A percentile compares a stretch with the other conserved stretches of the same genome.
These are phyloP conservation scores for Castanopsis chinensis DNA, from an alignment of 306 rosid genomes.

Conservation along the genomic window DNA sequence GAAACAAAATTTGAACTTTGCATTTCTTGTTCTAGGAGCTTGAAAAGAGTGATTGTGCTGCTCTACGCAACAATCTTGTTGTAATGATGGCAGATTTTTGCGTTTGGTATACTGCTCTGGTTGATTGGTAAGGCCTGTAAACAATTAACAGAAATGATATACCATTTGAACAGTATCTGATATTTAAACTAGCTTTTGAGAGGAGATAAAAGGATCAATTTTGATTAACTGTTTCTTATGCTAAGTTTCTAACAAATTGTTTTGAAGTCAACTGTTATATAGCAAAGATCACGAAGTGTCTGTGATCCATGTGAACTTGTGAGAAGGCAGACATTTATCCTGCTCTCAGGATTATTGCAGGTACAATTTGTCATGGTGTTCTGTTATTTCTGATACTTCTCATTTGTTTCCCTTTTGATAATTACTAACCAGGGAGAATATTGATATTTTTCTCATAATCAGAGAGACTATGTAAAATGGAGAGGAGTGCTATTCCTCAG, in stretches of 20 bases:
- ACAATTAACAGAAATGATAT: background rate
- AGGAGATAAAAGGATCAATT: background rate
- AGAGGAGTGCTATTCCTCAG: slow-evolving; percentile 93
- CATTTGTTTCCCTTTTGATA: slow-evolving; percentile 4
- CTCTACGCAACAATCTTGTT: slow-evolving; percentile 88
- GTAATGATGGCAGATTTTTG: slow-evolving; percentile 91
- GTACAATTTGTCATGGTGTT: slow-evolving; percentile 34
- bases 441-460: slow-evolving; percentile 2
- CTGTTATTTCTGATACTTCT: background rate
- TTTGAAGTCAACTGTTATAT: slow-evolving; percentile 68
- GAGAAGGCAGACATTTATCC: slow-evolving; percentile 89
- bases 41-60: slow-evolving; percentile 72
- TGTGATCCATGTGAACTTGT: slow-evolving; percentile 95
- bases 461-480: slow-evolving; percentile 92
- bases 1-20: slow-evolving; percentile 10
- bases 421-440: background rate
- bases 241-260: slow-evolving; percentile 28
- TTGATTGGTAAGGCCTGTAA: slow-evolving; percentile 73
- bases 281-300: slow-evolving; percentile 74
- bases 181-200: background rate
- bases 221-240: background rate
- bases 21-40: slow-evolving; percentile 55
- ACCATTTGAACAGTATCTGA: background rate
- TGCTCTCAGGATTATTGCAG: slow-evolving; percentile 91
- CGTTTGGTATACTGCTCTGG: slow-evolving; percentile 89